These are phyloP conservation scores for Pseudonitzschia pungens DNA, from an alignment of 108 stramenopile species.

Conservation along the genomic window DNA sequence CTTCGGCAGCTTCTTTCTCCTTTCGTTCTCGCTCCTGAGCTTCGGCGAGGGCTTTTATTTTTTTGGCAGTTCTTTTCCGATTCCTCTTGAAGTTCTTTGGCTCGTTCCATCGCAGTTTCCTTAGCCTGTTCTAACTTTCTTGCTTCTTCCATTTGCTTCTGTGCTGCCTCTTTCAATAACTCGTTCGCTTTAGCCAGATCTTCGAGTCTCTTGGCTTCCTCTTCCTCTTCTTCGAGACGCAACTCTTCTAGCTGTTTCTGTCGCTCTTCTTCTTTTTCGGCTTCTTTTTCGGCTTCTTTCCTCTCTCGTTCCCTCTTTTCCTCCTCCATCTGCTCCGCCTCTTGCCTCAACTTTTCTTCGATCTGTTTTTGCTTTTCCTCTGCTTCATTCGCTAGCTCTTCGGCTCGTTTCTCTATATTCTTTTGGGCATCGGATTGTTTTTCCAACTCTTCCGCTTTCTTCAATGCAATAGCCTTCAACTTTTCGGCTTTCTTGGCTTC, in stretches of 20 bases:
- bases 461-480: neutral
- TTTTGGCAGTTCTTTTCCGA: neutral
- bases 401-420: neutral
- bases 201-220: neutral
- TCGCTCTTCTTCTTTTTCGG: neutral
- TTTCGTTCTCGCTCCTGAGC: neutral
- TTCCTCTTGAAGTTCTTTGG: neutral
- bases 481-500: neutral
- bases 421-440: neutral
- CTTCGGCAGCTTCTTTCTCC: neutral
- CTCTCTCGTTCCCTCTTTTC: neutral
- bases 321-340: neutral
- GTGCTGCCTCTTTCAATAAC: neutral
- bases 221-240: constrained; percentile 1
- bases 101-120: neutral
- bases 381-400: neutral
- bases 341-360: neutral
- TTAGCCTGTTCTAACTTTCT: neutral
- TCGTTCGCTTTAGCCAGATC: neutral
- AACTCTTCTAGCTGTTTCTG: neutral
- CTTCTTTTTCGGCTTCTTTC: constrained; percentile 6
- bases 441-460: neutral
- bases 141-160: neutral
- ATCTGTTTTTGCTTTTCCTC: neutral
- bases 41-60: neutral